These are phyloP conservation scores for Phyllosticta citriasiana DNA, from an alignment of 2,329 filamentous ascomycete species.

Conservation along the genomic window DNA sequence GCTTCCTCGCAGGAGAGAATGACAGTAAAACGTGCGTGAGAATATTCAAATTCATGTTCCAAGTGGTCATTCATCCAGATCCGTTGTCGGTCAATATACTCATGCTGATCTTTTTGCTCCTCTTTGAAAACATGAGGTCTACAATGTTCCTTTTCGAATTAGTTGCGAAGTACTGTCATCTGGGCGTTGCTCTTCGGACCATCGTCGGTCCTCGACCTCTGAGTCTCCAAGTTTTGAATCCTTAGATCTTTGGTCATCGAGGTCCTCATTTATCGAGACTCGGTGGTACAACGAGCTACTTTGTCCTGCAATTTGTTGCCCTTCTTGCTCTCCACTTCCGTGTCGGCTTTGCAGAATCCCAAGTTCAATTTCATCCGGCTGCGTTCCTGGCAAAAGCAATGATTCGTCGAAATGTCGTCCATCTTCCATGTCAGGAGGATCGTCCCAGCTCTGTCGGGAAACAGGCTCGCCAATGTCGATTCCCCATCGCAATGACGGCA, in stretches of 20 bases:
- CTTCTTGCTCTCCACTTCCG: neutral
- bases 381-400: neutral
- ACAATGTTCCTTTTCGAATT: too few species aligned
- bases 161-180: too few species aligned
- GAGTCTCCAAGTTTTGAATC: neutral
- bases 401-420: neutral
- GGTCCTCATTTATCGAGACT: neutral
- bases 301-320: neutral
- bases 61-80: too few species aligned
- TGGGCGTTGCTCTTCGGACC: neutral
- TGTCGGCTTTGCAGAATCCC: neutral
- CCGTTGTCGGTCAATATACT: too few species aligned
- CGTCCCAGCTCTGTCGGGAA: neutral
- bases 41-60: too few species aligned
- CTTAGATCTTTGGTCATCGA: neutral
- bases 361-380: neutral
- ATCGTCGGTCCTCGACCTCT: neutral
- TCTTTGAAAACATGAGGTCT: too few species aligned
- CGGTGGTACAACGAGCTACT: neutral
- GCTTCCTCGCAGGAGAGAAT: too few species aligned
- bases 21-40: too few species aligned
- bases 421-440: neutral
- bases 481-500: neutral
- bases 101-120: too few species aligned
- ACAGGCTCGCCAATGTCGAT: neutral